A percentile compares a stretch with the other conserved stretches of the same genome.
These are phyloP conservation scores for Vachellia pachyceras DNA, from an alignment of 306 rosid genomes.

Conservation along the genomic window DNA sequence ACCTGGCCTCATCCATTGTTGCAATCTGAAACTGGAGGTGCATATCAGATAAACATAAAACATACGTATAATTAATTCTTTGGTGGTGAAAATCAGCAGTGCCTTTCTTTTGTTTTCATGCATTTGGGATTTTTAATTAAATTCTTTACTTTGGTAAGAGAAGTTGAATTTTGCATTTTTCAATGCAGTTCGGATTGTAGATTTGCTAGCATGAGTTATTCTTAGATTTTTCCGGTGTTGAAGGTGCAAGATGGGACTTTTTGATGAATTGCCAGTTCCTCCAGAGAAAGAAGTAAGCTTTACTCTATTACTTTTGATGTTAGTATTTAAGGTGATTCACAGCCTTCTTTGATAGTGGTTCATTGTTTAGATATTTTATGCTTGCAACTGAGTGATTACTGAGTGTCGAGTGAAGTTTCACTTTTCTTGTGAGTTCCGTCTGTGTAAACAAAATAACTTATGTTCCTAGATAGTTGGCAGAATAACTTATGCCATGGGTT, in stretches of 20 bases:
- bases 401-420: not conserved
- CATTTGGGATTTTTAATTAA: not conserved
- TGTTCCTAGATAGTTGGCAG: not conserved
- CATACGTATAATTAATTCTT: not conserved
- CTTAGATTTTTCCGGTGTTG: constrained; percentile 44
- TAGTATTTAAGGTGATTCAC: constrained; percentile 31
- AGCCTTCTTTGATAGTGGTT: constrained; percentile 26
- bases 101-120: not conserved
- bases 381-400: constrained; percentile 26
- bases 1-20: not conserved
- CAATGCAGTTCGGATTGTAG: constrained; percentile 40
- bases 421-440: not conserved
- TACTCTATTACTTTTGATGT: constrained; percentile 4
- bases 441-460: not conserved
- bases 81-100: not conserved
- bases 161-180: not conserved
- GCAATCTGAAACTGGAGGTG: not conserved
- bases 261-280: constrained; percentile 90
- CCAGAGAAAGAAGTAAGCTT: constrained; percentile 76
- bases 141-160: not conserved
- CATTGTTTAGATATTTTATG: constrained; percentile 29
- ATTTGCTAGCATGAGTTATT: constrained; percentile 46
- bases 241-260: constrained; percentile 77
- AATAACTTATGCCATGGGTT: not conserved
- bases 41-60: constrained; percentile 2